Percentiles rank a stretch among this genome's conserved stretches.
Evolutionary conservation across 2,329 filamentous ascomycete species (phyloP).

Genomic region (Aspergillus ochraceus): DNA sequence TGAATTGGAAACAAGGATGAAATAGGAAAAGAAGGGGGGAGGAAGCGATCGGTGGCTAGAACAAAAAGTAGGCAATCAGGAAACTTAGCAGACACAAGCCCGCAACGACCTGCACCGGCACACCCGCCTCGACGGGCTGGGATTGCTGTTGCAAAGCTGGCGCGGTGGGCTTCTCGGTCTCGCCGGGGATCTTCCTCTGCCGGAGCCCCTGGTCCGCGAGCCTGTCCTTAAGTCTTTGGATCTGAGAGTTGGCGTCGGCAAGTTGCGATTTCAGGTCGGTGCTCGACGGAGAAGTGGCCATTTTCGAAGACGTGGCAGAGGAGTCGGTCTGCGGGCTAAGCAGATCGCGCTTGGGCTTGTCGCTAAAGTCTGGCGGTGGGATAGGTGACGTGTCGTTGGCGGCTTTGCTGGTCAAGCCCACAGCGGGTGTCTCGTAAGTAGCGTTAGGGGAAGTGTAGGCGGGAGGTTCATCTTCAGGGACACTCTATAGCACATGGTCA

Average conservation of each 20-base stretch:
- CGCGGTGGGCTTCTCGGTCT: conserved; percentile 52
- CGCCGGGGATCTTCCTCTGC: conserved; percentile 69
- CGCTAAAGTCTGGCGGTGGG: conserved; percentile 36
- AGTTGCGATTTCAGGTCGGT: conserved; percentile 73
- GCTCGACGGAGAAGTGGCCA: conserved; percentile 49
- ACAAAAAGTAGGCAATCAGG: conserved; percentile 93
- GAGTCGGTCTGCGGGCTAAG: conserved; percentile 40
- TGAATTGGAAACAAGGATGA: conserved; percentile 17
- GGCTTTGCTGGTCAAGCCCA: conserved; percentile 44
- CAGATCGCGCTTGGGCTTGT: conserved; percentile 37
- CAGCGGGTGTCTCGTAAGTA: conserved; percentile 47
- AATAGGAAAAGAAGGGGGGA: conserved; percentile 19
- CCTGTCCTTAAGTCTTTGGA: conserved; percentile 66
- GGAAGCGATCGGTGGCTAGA: conserved; percentile 55
- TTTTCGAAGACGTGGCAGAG: conserved; percentile 42
- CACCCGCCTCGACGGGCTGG: conserved; percentile 64
- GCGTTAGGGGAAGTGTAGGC: conserved; percentile 58
- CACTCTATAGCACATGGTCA: conserved; percentile 23
- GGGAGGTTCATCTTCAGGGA: conserved; percentile 49
- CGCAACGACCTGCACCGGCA: conserved; percentile 83
- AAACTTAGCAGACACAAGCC: conserved; percentile 85
- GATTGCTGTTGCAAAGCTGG: conserved; percentile 56
- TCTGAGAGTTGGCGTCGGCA: conserved; percentile 70
- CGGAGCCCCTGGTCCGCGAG: conserved; percentile 68
- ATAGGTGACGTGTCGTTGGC: conserved; percentile 35